Base-by-base conservation (phyloP, 768 basidiomycete genomes). In the Tricholoma furcatifolium region DNA sequence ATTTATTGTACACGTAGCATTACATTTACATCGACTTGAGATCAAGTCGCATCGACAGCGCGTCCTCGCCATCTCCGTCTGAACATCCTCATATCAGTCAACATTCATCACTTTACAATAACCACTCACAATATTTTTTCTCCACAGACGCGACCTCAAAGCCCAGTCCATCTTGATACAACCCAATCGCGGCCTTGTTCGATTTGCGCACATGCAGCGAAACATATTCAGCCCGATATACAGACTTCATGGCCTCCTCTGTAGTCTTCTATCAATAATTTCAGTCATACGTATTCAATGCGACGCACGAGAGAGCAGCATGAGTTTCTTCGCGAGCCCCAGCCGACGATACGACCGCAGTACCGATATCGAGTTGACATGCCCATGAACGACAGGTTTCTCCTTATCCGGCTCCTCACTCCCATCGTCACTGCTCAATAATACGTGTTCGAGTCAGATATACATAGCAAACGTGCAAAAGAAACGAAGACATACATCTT, bases 351-450 rank as follows among this genome's bases (percentile, higher is more conserved):
- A 93, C 12, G 91, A 85, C 54, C 95, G 79, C 31, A 98, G 74
- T 2, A 98, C 95, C 0, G 93, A 96, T 64, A 98, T 98, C 4
- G 95, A 97, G 12, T 94, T 98, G 64, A 98, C 91, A 63, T 98
- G 95, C 0, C 95, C 95, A 58, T 94, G 89, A 0, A 82, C 75
- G 4, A 56, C 54, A 21, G 41, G 40, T 11, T 31, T 17, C 20
- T 42, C 46, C 21, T 46, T 47, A 14, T 57, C 60, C 20, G 83
- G 80, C 20, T 79, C 77, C 1, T 78, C 77, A 23, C 84, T 81
- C 45, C 82, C 83, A 51, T 79, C 79, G 43, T 55, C 67, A 67
- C 55, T 74, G 73, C 15, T 76, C 74, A 31, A 68, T 73, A 38
- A n/a, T 18, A 7, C 11, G 5, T 4, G n/a, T 39, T 27, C 23